Conservation (phyloP, 2,329 filamentous ascomycete genomes). For the Epicoccum sorghinum region DNA sequence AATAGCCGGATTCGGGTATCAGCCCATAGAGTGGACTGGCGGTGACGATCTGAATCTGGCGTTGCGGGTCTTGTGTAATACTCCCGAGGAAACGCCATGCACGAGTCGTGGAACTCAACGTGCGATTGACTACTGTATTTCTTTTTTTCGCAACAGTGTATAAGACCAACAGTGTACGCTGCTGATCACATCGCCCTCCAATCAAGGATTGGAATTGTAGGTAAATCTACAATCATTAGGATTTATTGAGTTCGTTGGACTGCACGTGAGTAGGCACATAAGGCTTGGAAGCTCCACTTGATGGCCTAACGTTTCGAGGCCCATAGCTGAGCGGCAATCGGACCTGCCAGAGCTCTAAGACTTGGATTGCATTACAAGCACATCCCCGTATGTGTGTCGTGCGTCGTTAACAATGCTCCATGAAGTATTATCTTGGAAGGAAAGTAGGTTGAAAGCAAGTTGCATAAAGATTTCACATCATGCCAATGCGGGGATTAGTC, state of each 20-base stretch:
- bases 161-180: background rate
- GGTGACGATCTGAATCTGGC: constrained; percentile 13
- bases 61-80: constrained; percentile 10
- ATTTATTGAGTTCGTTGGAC: background rate
- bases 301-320: constrained; percentile 13
- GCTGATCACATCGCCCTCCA: too few species aligned
- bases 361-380: constrained; percentile 1
- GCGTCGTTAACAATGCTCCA: background rate
- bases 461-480: background rate
- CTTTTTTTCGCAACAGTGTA: background rate
- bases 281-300: constrained; percentile 5
- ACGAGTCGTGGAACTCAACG: background rate
- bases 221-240: background rate
- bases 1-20: background rate
- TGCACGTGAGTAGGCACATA: background rate
- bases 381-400: constrained; percentile 9
- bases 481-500: too few species aligned
- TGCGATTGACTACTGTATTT: too few species aligned
- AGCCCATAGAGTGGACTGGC: constrained; percentile 1
- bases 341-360: background rate
- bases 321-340: background rate
- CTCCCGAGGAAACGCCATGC: constrained; percentile 7
- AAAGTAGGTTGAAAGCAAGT: background rate
- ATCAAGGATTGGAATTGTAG: too few species aligned
- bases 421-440: background rate